Base-by-base conservation (phyloP, 768 basidiomycete genomes). In the Lactarius sp. region DNA sequence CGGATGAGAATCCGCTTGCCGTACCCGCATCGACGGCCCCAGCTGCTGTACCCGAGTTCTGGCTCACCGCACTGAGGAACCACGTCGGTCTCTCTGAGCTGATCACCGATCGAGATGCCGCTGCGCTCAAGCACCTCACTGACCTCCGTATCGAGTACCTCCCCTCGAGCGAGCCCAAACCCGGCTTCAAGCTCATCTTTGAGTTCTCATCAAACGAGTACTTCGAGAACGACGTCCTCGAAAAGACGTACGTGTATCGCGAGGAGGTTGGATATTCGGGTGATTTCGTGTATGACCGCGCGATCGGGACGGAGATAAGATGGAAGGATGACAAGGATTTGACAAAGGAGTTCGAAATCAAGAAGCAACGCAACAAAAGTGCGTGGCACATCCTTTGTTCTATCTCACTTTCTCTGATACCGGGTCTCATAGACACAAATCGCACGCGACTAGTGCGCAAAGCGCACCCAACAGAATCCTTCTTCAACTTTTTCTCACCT, bases 311-410 rank as follows among this genome's bases (percentile, higher is more conserved):
- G 51, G 83, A 87, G 71, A 94, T 99, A 78, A 85, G 87, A 75
- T 99, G 96, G 96, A 96, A 96, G 78, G 94, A 92, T 75, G 95
- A 96, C 70, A 95, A 97, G 79, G 93, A 99, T 77, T 81, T 99
- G 62, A 99, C 96, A 56, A 93, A 94, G 78, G 91, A 92, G 78
- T 90, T 92, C 70, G 96, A 98, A 79, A 95, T 98, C 75, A 97
- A 96, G 83, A 98, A 97, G 81, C 96, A 98, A 78, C 81, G 96
- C 71, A 99, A 99, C 79, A 99, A 98, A 83, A 94, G 95, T 97
- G 64, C 31, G 73, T 70, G 4, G 14, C 9, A 2, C 44, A 22
- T 8, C 20, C 8, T 31, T 41, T 37, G 39, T 42, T 39, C 14
- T 22, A 3, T 14, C 14, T 44, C 22, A 27, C 0, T 39, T 20